Conservation (phyloP, 768 basidiomycete species). For the Pulveroboletus sp. region DNA sequence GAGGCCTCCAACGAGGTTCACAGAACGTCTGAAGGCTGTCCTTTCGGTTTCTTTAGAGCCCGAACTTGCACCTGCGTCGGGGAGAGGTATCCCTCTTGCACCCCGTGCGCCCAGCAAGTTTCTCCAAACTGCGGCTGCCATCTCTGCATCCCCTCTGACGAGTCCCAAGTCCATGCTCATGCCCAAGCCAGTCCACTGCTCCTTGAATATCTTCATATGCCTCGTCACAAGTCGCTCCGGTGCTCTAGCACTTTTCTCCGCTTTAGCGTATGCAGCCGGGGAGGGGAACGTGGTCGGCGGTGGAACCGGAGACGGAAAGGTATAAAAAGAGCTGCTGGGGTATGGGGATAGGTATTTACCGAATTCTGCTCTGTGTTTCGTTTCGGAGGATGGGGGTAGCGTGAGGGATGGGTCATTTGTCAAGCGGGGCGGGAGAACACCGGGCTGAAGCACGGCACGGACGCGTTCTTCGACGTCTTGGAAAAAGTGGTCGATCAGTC, state of each 20-base stretch:
- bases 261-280: slow-evolving; percentile 24
- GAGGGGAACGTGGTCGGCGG: slow-evolving; percentile 27
- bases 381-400: slow-evolving; percentile 1
- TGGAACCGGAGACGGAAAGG: slow-evolving; percentile 24
- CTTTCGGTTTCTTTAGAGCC: slow-evolving; percentile 5
- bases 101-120: slow-evolving; percentile 86
- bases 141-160: slow-evolving; percentile 69
- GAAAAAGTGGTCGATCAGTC: slow-evolving; percentile 92
- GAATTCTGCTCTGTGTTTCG: slow-evolving; percentile 22
- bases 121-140: slow-evolving; percentile 88
- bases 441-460: slow-evolving; percentile 70
- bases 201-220: slow-evolving; percentile 89
- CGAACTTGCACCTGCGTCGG: not conserved
- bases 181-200: slow-evolving; percentile 85
- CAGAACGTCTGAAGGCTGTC: slow-evolving; percentile 49
- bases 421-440: slow-evolving; percentile 26
- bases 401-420: slow-evolving; percentile 10
- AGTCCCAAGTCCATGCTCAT: slow-evolving; percentile 78
- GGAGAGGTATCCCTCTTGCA: slow-evolving; percentile 59
- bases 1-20: slow-evolving; percentile 68
- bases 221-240: slow-evolving; percentile 77
- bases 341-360: slow-evolving; percentile 21
- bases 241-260: slow-evolving; percentile 41
- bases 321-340: slow-evolving; percentile 23
- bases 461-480: slow-evolving; percentile 89